phyloP scores from a whole-genome alignment of 352 stramenopile genomes.

The Phytophthora fragariae region DNA sequence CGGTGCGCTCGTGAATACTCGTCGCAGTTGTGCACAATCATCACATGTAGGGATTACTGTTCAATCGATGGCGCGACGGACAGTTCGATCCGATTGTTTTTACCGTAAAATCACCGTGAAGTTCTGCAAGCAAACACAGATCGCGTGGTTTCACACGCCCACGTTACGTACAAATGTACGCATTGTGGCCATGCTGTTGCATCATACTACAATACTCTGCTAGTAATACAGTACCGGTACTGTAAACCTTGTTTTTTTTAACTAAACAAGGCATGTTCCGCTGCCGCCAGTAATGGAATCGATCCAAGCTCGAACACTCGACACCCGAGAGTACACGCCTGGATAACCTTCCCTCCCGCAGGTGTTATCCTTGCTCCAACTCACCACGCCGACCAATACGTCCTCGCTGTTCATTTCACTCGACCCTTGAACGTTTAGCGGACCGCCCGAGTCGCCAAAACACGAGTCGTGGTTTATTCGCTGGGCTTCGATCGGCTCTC shows the following conservation, averaged over 20 bases:
- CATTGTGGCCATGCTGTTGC: no score
- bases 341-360: conserved; percentile 48
- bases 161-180: no score
- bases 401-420: conserved; percentile 16
- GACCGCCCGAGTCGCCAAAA: conserved; percentile 59
- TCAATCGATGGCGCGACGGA: no score
- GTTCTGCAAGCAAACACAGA: no score
- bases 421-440: conserved; percentile 33
- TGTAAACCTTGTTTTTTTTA: not conserved
- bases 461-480: conserved; percentile 51
- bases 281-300: conserved; percentile 28
- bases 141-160: no score
- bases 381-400: conserved; percentile 51
- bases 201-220: no score
- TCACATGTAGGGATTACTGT: no score
- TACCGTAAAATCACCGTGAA: no score
- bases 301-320: conserved; percentile 49
- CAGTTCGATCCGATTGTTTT: no score
- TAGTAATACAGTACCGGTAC: no score
- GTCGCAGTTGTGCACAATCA: no score
- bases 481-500: conserved; percentile 51
- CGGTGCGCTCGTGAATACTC: no score
- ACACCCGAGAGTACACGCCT: conserved; percentile 62
- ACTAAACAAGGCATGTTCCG: conserved; percentile 20
- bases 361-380: conserved; percentile 49